Base-by-base conservation (phyloP, 192 early-diverging fungal species). In the Endogone sp. region DNA sequence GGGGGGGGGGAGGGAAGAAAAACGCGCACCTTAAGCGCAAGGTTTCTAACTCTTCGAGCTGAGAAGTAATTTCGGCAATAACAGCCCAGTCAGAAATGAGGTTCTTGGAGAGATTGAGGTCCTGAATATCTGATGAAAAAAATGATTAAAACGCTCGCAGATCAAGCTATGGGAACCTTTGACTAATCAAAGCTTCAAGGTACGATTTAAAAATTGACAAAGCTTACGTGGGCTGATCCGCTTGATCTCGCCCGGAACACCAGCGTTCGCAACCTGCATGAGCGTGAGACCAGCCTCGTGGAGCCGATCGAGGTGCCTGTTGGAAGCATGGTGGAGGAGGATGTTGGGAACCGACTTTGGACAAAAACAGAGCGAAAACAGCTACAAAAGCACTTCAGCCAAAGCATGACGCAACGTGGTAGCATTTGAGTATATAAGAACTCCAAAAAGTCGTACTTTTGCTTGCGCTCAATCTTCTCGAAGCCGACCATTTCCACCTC, bases 31-130 rank as follows among this genome's bases (percentile, higher is more conserved):
- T 86, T 63, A 88, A 60, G 29, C 86, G 75, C 23, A 88, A 63
- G 24, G 79, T 60, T 27, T 67, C 61, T 11, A 88, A 64, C 23
- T 74, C 67, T 2, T 65, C 55, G 3, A 88, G 66, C 57, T 81
- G 85, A 2, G 63, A 62, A 59, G 71, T 68, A 37, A 88, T 86
- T 10, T 73, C 44, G 10, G 79, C 79, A 57, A 88, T 65, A 2
- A 75, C 77, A 22, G 82, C 37, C 82, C 82, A 88, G 27, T 79
- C 69, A 3, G 71, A 59, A 13, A 88, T 60, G 23, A 88, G 32
- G 26, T 86, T 86, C n/a, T 75, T 68, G 16, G 86, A 85, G 9
- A 88, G 66, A 75, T 88, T 83, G 37, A 86, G 32, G 58, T 85
- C 83, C 6, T 75, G 64, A n/a, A 87, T 85, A 21, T 67, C 81